Base-by-base conservation (phyloP, 2,329 filamentous ascomycete species). In the Aspergillus unguis region DNA sequence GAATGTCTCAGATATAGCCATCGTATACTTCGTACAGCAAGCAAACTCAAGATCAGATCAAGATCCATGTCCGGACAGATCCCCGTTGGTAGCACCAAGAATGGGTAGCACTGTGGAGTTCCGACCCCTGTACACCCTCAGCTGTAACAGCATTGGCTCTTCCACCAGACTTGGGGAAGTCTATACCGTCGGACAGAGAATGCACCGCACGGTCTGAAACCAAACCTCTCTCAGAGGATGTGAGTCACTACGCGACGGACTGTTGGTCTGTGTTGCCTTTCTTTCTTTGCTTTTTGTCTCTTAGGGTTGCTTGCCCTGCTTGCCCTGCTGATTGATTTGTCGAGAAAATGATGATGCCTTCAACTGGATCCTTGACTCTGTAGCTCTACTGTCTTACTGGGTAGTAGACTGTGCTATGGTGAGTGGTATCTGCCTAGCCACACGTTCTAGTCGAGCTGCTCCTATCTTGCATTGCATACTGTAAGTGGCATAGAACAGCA, bases 171-270 rank as follows among this genome's bases (percentile, higher is more conserved):
- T 10, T 35, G 28, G 28, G 33, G 2, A 32, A 36, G 17, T 17
- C 17, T 44, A 44, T 50, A 36, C 40, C n/a, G 32, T 44, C 40
- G 40, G 26, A 50, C 47, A 50, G 44, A 50, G 47, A 32, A 28
- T 42, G 38, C 38, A n/a, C 10, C 27, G 2, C 32, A 41, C 28
- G 17, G 36, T 36, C 45, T 44, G 17, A 17, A 17, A 17, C 17
- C 17, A 17, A 17, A 17, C 17, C 17, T 17, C 17, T 17, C 17
- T 17, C 17, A 17, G 17, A 17, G 37, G 35, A 23, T 40, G 46
- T 49, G 38, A 49, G 37, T 42, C 46, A 49, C 46, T 38, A 9
- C 38, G 27, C n/a, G 29, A 33, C 4, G 8, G 26, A 26, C 50
- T 40, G 44, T 48, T 48, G 27, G 8, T 44, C 28, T 44, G 44